phyloP scores from a whole-genome alignment of 306 rosid species.

The Castanopsis chinensis region DNA sequence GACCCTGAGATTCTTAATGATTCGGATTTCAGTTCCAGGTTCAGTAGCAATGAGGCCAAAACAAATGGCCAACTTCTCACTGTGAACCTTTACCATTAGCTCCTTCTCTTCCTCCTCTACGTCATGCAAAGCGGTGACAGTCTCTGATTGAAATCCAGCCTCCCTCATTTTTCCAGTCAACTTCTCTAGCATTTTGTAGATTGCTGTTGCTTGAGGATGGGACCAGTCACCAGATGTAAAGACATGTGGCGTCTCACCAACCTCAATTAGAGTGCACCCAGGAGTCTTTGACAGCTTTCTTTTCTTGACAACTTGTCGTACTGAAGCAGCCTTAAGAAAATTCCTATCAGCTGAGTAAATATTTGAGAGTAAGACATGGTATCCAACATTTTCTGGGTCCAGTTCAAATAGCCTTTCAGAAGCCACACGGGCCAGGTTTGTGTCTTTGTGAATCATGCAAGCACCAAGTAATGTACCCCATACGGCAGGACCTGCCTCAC shows the following conservation, averaged over 20 bases:
- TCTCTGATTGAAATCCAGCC: slow-evolving; percentile 76
- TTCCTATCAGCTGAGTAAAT: slow-evolving; percentile 76
- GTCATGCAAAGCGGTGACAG: slow-evolving; percentile 77
- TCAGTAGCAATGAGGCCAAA: slow-evolving; percentile 77
- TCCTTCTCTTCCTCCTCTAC: slow-evolving; percentile 99
- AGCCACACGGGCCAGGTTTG: slow-evolving; percentile 63
- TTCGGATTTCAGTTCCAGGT: slow-evolving; percentile 84
- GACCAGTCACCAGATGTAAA: slow-evolving; percentile 77
- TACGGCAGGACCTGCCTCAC: slow-evolving; percentile 80
- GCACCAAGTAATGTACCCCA: slow-evolving; percentile 96
- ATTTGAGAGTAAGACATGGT: slow-evolving; percentile 82
- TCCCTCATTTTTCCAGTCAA: slow-evolving; percentile 77
- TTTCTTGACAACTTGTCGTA: slow-evolving; percentile 65
- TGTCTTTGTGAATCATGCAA: slow-evolving; percentile 85
- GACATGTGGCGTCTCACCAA: slow-evolving; percentile 62
- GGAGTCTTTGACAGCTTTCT: slow-evolving; percentile 81
- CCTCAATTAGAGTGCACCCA: slow-evolving; percentile 90
- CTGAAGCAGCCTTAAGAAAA: slow-evolving; percentile 88
- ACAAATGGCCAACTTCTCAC: slow-evolving; percentile 92
- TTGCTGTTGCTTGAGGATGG: slow-evolving; percentile 70
- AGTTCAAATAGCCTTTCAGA: slow-evolving; percentile 75
- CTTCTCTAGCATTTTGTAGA: slow-evolving; percentile 82
- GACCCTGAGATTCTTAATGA: slow-evolving; percentile 92
- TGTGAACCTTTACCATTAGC: slow-evolving; percentile 79
- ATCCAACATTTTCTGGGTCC: slow-evolving; percentile 75